Conservation (phyloP, 345 rosid species). For the Brassica rapa region DNA sequence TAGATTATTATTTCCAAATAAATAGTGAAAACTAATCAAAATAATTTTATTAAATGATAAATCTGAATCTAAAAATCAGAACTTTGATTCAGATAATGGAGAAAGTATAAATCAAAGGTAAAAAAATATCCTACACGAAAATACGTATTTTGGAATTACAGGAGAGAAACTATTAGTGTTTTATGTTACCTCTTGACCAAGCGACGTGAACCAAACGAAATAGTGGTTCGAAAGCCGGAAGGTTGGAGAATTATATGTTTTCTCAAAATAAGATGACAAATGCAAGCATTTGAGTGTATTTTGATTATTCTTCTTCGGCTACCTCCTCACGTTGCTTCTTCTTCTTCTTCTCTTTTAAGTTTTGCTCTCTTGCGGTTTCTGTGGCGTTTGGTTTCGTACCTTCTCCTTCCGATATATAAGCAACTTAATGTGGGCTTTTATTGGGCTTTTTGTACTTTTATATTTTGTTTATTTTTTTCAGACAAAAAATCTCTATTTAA, state of each 20-base stretch:
- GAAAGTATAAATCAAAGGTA: neutral
- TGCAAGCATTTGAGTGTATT: neutral
- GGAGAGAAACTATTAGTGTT: neutral
- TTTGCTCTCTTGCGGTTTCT: conserved; percentile 9
- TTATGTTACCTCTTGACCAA: conserved; percentile 20
- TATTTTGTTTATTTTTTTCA: neutral
- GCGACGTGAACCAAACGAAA: conserved; percentile 5
- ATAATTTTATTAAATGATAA: neutral
- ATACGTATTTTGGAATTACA: neutral
- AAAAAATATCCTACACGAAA: neutral
- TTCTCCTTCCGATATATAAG: conserved; percentile 8
- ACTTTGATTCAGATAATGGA: conserved; percentile 2
- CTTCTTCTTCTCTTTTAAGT: neutral
- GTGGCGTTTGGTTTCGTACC: neutral
- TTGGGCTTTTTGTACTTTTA: neutral
- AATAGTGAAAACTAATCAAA: neutral
- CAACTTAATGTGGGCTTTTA: conserved; percentile 15
- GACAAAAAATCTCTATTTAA: neutral
- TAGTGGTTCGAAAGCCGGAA: conserved; percentile 8
- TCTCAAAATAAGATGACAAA: conserved; percentile 5
- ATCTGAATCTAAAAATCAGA: neutral
- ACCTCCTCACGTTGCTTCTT: neutral
- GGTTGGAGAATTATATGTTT: neutral
- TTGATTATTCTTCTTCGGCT: conserved; percentile 1
- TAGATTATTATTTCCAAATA: neutral